A percentile compares a stretch with the other conserved stretches of the same genome.
Evolutionary conservation across 164 flowering plant genomes (phyloP).

Genomic region (Chloranthus sessilifolius): DNA sequence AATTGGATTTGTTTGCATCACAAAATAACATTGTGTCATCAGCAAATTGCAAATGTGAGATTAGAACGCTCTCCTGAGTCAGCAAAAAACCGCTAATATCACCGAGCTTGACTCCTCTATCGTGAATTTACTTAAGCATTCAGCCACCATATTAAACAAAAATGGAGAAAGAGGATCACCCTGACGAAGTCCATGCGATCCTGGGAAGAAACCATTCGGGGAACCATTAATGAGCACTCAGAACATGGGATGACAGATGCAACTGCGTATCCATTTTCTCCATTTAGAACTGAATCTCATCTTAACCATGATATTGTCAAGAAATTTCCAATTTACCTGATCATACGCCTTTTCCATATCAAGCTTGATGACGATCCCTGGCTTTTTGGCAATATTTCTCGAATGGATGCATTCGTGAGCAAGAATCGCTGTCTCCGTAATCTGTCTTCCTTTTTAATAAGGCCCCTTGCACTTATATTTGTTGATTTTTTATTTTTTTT

Average conservation of each 20-base stretch:
- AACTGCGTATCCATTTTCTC: neutral
- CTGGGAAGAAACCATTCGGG: neutral
- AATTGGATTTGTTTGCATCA: too few relatives aligned
- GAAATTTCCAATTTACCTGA: neutral
- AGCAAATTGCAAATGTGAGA: too few relatives aligned
- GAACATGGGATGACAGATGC: neutral
- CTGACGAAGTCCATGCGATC: neutral
- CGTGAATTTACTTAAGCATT: too few relatives aligned
- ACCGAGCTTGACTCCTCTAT: too few relatives aligned
- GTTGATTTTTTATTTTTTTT: too few relatives aligned
- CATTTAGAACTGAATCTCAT: neutral
- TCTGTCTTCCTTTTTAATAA: too few relatives aligned
- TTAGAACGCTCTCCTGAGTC: too few relatives aligned
- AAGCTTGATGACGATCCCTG: neutral
- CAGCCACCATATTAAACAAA: too few relatives aligned
- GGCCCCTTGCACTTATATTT: too few relatives aligned
- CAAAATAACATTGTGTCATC: too few relatives aligned
- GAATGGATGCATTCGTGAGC: neutral
- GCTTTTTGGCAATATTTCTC: neutral
- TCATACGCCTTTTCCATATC: constrained; percentile 1
- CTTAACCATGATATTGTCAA: neutral
- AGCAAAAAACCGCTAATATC: too few relatives aligned
- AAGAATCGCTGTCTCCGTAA: too few relatives aligned
- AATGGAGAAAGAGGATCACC: constrained; percentile 1
- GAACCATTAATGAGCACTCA: neutral